Conservation (phyloP, 2,329 filamentous ascomycete genomes). For the Calonectria henricotiae region DNA sequence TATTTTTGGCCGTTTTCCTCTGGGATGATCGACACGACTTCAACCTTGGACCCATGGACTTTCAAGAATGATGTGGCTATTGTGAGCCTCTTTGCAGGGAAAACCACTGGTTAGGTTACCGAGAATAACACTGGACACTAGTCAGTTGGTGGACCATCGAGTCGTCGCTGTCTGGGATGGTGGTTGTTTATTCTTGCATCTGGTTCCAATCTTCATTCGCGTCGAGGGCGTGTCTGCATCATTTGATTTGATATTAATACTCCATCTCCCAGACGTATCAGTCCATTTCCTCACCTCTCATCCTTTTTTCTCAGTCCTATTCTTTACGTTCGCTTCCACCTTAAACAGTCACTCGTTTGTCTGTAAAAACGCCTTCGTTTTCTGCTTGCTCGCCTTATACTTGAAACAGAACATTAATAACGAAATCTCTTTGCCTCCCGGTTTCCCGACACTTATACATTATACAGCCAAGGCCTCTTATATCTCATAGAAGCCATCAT, state of each 20-base stretch:
- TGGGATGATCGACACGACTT: constrained; percentile 4
- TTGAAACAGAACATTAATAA: constrained; percentile 10
- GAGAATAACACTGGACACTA: too few relatives aligned
- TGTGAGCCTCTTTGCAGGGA: too few relatives aligned
- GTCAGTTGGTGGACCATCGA: too few relatives aligned
- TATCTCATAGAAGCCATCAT: constrained; percentile 46
- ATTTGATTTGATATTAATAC: constrained; percentile 38
- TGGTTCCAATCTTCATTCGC: too few relatives aligned
- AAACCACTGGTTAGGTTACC: too few relatives aligned
- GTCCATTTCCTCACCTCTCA: constrained; percentile 13
- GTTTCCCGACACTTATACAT: constrained; percentile 9
- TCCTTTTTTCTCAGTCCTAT: constrained; percentile 14
- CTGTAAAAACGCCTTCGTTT: constrained; percentile 43
- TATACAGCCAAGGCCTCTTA: too few relatives aligned
- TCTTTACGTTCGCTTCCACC: constrained; percentile 5
- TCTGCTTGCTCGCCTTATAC: constrained; percentile 3
- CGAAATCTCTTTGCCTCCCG: constrained; percentile 24
- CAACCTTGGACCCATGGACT: neutral
- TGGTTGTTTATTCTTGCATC: too few relatives aligned
- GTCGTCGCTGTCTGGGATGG: constrained; percentile 9
- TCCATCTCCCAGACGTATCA: constrained; percentile 31
- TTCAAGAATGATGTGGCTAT: neutral
- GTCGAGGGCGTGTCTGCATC: constrained; percentile 37
- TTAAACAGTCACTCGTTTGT: constrained; percentile 22
- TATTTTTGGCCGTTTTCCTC: neutral